Percentiles rank a stretch among this genome's conserved stretches.
Conservation (phyloP, 2,329 filamentous ascomycete species). For the Periconia macrospinosa region DNA sequence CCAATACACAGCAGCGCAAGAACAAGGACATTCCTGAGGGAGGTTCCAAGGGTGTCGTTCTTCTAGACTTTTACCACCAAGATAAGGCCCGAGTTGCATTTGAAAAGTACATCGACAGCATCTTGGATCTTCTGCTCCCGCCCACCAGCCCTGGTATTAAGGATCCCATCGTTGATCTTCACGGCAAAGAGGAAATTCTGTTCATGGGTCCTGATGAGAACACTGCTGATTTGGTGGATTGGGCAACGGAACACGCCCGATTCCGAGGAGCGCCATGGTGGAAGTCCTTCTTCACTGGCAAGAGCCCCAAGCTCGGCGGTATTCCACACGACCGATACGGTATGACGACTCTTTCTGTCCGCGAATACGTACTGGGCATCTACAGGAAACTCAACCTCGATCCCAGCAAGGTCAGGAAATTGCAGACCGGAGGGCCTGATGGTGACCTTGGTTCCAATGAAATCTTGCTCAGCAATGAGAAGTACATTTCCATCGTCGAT, state of each 20-base stretch:
- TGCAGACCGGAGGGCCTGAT: slow-evolving; percentile 97
- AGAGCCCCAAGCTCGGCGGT: slow-evolving; percentile 92
- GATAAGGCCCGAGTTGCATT: slow-evolving; percentile 91
- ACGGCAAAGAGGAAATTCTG: slow-evolving; percentile 93
- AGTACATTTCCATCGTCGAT: slow-evolving; percentile 94
- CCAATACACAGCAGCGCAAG: slow-evolving; percentile 98
- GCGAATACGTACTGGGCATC: slow-evolving; percentile 93
- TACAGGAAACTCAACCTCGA: slow-evolving; percentile 95
- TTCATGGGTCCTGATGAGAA: slow-evolving; percentile 99
- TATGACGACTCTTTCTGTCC: slow-evolving; percentile 96
- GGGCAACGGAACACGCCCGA: slow-evolving; percentile 96
- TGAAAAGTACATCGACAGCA: slow-evolving; percentile 99
- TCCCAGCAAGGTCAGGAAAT: slow-evolving; percentile 80
- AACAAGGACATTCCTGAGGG: slow-evolving; percentile 99
- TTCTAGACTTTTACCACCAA: slow-evolving; percentile 91
- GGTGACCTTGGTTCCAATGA: slow-evolving; percentile 97
- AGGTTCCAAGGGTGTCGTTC: slow-evolving; percentile 95
- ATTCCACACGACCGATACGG: slow-evolving; percentile 96
- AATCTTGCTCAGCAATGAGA: slow-evolving; percentile 93
- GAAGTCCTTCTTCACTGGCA: slow-evolving; percentile 99
- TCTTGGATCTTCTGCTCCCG: slow-evolving; percentile 88
- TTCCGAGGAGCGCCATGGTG: slow-evolving; percentile 91
- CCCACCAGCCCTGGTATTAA: slow-evolving; percentile 95
- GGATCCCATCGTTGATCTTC: slow-evolving; percentile 94
- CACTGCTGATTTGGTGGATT: slow-evolving; percentile 94